Conservation (phyloP, 2,329 filamentous ascomycete genomes). For the Coniochaeta sp. region DNA sequence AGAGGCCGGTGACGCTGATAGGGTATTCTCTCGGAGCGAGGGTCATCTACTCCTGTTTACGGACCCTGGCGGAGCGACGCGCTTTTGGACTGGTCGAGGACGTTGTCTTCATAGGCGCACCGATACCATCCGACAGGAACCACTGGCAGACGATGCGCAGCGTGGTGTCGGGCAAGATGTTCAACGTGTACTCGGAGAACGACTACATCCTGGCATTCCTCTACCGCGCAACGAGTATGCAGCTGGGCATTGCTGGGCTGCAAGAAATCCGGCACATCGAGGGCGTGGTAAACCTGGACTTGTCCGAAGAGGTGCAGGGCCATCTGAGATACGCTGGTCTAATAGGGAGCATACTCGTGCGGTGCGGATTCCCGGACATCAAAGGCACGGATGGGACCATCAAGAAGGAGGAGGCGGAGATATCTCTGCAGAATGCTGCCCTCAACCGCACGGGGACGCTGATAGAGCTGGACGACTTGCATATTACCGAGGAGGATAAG, state of each 20-base stretch:
- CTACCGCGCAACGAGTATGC: conserved; percentile 76
- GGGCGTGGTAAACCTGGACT: conserved; percentile 52
- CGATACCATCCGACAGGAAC: conserved; percentile 61
- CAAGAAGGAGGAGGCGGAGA: conserved; percentile 33
- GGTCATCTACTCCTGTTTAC: conserved; percentile 76
- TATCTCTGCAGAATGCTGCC: conserved; percentile 23
- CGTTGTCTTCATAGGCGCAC: conserved; percentile 75
- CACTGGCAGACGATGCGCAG: conserved; percentile 73
- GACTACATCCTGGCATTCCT: conserved; percentile 84
- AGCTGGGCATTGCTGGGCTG: conserved; percentile 77
- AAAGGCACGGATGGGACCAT: conserved; percentile 35
- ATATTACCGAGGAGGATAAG: conserved; percentile 4
- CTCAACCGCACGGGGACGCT: conserved; percentile 24
- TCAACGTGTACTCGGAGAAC: conserved; percentile 84
- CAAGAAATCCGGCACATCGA: conserved; percentile 63
- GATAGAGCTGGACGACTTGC: conserved; percentile 33
- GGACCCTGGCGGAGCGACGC: conserved; percentile 65
- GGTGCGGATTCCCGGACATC: conserved; percentile 43
- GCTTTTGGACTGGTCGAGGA: conserved; percentile 82
- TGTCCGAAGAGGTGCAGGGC: conserved; percentile 41
- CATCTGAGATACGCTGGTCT: conserved; percentile 30
- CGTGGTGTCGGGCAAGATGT: conserved; percentile 72
- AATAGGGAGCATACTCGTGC: conserved; percentile 41
- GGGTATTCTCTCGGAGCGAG: conserved; percentile 78
- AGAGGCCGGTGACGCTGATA: conserved; percentile 71